These are phyloP conservation scores for Camptophora hylomeconis DNA, from an alignment of 2,329 filamentous ascomycete species.

Conservation along the genomic window DNA sequence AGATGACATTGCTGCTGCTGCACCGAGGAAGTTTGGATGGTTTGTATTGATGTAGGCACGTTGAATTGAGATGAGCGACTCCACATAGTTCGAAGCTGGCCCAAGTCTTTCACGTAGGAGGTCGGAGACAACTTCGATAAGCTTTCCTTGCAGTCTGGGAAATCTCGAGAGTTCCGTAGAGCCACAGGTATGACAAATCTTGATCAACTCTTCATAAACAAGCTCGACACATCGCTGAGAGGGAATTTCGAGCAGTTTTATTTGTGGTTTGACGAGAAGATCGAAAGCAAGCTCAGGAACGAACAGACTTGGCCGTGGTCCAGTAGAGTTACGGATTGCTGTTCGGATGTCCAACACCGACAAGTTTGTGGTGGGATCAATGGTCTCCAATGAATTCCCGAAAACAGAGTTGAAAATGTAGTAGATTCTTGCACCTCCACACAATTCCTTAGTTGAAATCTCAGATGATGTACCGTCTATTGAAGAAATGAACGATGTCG, in stretches of 20 bases:
- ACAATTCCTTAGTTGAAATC: constrained; percentile 96
- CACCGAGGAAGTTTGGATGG: constrained; percentile 94
- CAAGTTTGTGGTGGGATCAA: constrained; percentile 90
- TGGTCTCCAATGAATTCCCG: constrained; percentile 87
- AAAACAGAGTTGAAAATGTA: constrained; percentile 99
- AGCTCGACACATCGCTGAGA: constrained; percentile 95
- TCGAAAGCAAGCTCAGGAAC: constrained; percentile 97
- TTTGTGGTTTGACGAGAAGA: constrained; percentile 92
- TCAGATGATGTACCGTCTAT: constrained; percentile 98
- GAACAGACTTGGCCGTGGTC: constrained; percentile 86
- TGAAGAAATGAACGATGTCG: constrained; percentile 92
- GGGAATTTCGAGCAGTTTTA: constrained; percentile 88
- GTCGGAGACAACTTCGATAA: constrained; percentile 96
- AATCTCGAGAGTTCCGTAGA: constrained; percentile 87
- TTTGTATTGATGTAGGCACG: constrained; percentile 99
- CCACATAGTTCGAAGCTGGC: constrained; percentile 79
- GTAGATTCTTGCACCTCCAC: constrained; percentile 88
- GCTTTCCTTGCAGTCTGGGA: constrained; percentile 83
- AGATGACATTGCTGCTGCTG: constrained; percentile 92
- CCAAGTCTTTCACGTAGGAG: constrained; percentile 83
- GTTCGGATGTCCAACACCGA: constrained; percentile 91
- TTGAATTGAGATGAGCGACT: constrained; percentile 94
- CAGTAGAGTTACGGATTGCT: constrained; percentile 94
- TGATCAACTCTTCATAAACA: constrained; percentile 97
- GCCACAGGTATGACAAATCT: constrained; percentile 97